phyloP scores from a whole-genome alignment of 108 stramenopile genomes.

The Skeletonema tropicum region DNA sequence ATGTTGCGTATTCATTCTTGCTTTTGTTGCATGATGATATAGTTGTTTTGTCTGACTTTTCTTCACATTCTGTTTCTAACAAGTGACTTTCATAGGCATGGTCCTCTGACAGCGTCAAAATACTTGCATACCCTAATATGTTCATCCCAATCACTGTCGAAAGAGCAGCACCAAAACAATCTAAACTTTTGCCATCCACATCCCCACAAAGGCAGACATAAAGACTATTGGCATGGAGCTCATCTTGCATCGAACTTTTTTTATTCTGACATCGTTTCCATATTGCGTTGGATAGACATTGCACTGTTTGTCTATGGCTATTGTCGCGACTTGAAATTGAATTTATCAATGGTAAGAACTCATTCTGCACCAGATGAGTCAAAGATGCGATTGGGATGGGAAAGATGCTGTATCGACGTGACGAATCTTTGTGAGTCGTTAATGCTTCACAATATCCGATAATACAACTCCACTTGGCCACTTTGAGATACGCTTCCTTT shows the following conservation, averaged over 20 bases:
- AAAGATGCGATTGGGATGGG: slow-evolving; percentile 56
- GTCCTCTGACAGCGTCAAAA: slow-evolving; percentile 65
- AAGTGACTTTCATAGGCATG: slow-evolving; percentile 69
- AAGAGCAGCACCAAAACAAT: slow-evolving; percentile 65
- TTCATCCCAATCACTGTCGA: slow-evolving; percentile 56
- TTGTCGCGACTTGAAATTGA: not conserved
- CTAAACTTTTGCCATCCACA: slow-evolving; percentile 59
- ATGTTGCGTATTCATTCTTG: slow-evolving; percentile 38
- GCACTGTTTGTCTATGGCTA: slow-evolving; percentile 48
- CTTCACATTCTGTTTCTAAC: slow-evolving; percentile 5
- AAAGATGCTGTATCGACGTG: slow-evolving; percentile 44
- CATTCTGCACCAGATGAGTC: slow-evolving; percentile 34
- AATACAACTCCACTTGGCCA: slow-evolving; percentile 67
- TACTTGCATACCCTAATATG: slow-evolving; percentile 26
- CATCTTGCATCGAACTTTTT: slow-evolving; percentile 48
- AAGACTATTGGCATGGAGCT: slow-evolving; percentile 66
- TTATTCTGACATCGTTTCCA: slow-evolving; percentile 56
- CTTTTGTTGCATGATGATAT: not conserved
- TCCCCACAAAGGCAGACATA: slow-evolving; percentile 61
- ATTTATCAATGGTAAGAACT: slow-evolving; percentile 39
- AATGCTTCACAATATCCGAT: slow-evolving; percentile 66
- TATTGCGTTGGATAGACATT: slow-evolving; percentile 53
- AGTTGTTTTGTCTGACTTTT: not conserved
- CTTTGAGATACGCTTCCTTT: slow-evolving; percentile 8
- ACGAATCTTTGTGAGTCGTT: slow-evolving; percentile 55